Evolutionary conservation across 140 eudicot species (phyloP), one percentile per base, ranked within the genome.

Genomic region (Anethum foeniculum): DNA sequence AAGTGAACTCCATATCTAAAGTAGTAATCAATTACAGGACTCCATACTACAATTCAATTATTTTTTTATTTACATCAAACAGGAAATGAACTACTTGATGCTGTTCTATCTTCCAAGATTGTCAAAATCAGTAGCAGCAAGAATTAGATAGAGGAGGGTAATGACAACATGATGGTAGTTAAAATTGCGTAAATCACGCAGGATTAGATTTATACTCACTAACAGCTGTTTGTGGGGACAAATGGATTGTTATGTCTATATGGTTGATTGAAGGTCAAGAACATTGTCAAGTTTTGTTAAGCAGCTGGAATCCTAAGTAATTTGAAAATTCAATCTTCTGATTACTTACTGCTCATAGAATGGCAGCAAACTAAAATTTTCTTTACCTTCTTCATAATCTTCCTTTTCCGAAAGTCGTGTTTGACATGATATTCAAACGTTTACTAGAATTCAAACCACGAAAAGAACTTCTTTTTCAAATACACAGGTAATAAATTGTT

Each of bases 181-280:
- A 81, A 87, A 80, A 81, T 79, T 65, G 82, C 84, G 82, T 72
- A 81, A 82, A 68, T 84, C 80, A 47, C 69, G 87, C 84, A 82
- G 69, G 86, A 83, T 83, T 85, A 71, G 80, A 77, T 73, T 84
- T 73, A 65, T 84, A 14, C 77, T 86, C 80, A 89, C 83, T 81
- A 89, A 84, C 96, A 87, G 93, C 96, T 91, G 89, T 89, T 91
- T 87, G 90, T 89, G 87, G 92, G 93, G 93, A 86, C 93, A 84
- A 60, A n/a, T 78, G 71, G 38, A 38, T 43, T 38, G 36, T 78
- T 62, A 78, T 58, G 56, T 60, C 81, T 69, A 78, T 47, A 60
- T 39, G 38, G 54, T 78, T 75, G 77, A 72, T 72, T 32, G 32
- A 25, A 51, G 80, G 41, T 52, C 52, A 54, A 77, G 30, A 77